These are phyloP conservation scores for Naganishia vishniacii DNA, from an alignment of 768 basidiomycete species.

Conservation along the genomic window DNA sequence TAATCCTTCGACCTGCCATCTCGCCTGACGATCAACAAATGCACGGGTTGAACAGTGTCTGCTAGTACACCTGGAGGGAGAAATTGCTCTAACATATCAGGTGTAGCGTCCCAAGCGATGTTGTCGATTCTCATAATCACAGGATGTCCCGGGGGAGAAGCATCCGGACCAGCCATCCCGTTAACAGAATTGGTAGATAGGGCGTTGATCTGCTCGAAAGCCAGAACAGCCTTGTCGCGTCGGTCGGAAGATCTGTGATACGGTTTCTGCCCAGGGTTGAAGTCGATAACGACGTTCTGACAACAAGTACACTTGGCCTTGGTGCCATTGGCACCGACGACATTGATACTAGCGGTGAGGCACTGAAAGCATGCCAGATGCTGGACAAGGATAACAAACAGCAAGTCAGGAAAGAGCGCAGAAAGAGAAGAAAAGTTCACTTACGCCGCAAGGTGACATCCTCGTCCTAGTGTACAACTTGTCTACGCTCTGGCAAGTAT, in stretches of 20 bases:
- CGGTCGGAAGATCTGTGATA: background rate
- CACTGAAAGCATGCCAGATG: slow-evolving; percentile 12
- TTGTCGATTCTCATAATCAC: slow-evolving; percentile 42
- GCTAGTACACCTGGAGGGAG: slow-evolving; percentile 32
- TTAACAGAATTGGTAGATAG: background rate
- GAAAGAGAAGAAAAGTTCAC: background rate
- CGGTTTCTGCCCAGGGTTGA: background rate
- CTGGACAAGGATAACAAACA: background rate
- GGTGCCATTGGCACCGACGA: background rate
- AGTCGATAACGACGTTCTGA: background rate
- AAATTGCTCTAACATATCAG: slow-evolving; percentile 31
- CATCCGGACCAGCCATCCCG: background rate
- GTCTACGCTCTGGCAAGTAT: slow-evolving; percentile 11
- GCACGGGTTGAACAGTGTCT: slow-evolving; percentile 33
- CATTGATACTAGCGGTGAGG: slow-evolving; percentile 15
- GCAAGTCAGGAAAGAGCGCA: background rate
- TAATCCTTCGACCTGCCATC: slow-evolving; percentile 41
- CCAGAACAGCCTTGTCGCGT: background rate
- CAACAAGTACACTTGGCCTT: slow-evolving; percentile 11
- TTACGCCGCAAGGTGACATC: slow-evolving; percentile 11
- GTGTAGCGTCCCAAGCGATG: slow-evolving; percentile 42
- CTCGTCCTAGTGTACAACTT: slow-evolving; percentile 7
- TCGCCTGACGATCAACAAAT: slow-evolving; percentile 36
- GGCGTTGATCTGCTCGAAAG: background rate
- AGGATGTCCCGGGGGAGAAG: background rate